Evolutionary conservation across 805 yeast species (phyloP).

Genomic region (Teunomyces panamensis): DNA sequence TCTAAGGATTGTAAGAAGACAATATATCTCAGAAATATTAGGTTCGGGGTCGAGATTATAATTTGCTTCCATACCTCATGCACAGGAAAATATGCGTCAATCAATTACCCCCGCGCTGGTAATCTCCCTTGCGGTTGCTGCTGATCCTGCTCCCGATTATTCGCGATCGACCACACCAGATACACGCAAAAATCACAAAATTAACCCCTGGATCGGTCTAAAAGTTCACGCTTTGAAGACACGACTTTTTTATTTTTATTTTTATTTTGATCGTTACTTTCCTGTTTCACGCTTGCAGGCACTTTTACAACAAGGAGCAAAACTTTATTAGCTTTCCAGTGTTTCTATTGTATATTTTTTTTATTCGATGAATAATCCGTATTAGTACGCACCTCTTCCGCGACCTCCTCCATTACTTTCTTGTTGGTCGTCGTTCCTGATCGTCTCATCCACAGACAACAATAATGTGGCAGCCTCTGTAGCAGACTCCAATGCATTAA

Average conservation of each 20-base stretch:
- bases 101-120: too few relatives aligned
- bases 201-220: neutral
- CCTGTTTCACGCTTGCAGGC: neutral
- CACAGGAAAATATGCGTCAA: too few relatives aligned
- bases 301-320: neutral
- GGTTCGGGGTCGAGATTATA: neutral
- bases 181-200: neutral
- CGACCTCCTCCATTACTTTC: conserved; percentile 48
- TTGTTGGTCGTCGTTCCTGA: conserved; percentile 56
- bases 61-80: too few relatives aligned
- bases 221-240: neutral
- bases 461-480: conserved; percentile 95
- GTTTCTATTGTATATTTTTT: neutral
- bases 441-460: conserved; percentile 94
- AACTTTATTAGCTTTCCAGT: neutral
- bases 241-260: neutral
- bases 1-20: neutral
- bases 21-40: neutral
- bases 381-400: conserved; percentile 61
- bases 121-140: neutral
- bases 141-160: neutral
- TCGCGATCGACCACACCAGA: neutral
- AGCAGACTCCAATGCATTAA: conserved; percentile 91
- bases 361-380: neutral
- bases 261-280: neutral